These are phyloP conservation scores for Vitis hybrid DNA, from an alignment of 177 flowering plant species.

Conservation along the genomic window DNA sequence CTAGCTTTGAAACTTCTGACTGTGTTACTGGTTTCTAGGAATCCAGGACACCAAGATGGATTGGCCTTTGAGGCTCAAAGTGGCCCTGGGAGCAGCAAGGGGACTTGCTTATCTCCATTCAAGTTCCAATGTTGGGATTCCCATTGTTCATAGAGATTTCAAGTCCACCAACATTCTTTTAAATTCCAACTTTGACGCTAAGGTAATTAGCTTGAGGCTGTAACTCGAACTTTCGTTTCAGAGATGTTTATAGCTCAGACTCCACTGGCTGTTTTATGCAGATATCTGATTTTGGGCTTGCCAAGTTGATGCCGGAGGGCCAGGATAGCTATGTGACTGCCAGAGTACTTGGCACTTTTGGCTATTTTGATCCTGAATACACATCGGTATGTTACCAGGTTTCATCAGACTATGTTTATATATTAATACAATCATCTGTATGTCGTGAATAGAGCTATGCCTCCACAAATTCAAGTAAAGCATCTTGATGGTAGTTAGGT, in stretches of 20 bases:
- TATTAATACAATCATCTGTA: too few species aligned
- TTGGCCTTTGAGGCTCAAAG: constrained; percentile 85
- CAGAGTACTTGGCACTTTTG: constrained; percentile 88
- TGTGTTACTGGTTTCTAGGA: constrained; percentile 33
- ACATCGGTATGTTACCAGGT: constrained; percentile 62
- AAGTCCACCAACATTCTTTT: constrained; percentile 93
- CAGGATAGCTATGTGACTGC: constrained; percentile 74
- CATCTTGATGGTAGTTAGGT: too few species aligned
- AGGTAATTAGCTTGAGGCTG: constrained; percentile 25
- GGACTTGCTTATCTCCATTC: constrained; percentile 97
- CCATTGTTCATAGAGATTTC: constrained; percentile 93
- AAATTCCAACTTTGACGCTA: constrained; percentile 69
- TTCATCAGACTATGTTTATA: neutral
- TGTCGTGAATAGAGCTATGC: too few species aligned
- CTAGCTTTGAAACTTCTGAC: too few species aligned
- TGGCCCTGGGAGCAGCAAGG: constrained; percentile 90
- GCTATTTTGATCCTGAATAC: constrained; percentile 97
- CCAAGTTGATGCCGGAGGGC: constrained; percentile 95
- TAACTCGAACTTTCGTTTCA: neutral
- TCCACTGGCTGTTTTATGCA: constrained; percentile 14
- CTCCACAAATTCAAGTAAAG: too few species aligned
- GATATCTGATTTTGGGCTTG: constrained; percentile 98
- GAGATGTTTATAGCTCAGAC: constrained; percentile 8
- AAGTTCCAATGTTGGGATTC: constrained; percentile 76
- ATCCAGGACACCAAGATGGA: constrained; percentile 71